Base-by-base conservation (phyloP, 1,139 yeast species). In the Taphrina populina region DNA sequence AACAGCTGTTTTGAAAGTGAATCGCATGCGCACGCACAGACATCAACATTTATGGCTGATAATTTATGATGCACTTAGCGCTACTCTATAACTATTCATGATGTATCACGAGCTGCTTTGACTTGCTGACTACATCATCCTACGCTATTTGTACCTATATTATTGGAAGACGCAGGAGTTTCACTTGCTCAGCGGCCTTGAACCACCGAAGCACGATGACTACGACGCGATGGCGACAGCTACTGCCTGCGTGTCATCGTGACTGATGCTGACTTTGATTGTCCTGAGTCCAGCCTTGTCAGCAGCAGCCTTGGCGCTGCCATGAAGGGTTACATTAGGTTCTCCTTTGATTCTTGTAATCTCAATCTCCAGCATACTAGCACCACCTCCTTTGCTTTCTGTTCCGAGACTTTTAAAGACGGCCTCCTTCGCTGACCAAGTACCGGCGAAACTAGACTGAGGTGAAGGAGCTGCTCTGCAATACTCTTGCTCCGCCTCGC, bases 341-440 rank as follows among this genome's bases (percentile, higher is more conserved):
- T 85, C 94, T 58, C 94, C 95, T 56, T 80, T 81, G 64, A 81
- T 85, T 66, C 95, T 84, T 21, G 75, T 66, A 66, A 92, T 86
- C 74, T 90, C 97, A 71, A 92, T 92, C 62, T 88, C 96, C 70
- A 79, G 79, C 74, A 92, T 78, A 47, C 95, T 77, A 56, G 98
- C 97, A 62, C 97, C 98, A 17, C 90, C 96, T 61, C 99, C 99
- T 70, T 83, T 80, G 43, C 95, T 83, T 67, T 81, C 79, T 61
- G 88, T 95, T 61, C 95, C 92, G 66, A 92, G 77, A 19, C 96
- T 87, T 76, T 92, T 92, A 82, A 92, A 92, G 39, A 88, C 96
- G 35, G 99, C 98, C 74, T 92, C 99, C 75, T 92, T 92, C 55
- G 98, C 98, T 41, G 96, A 87, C 99, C 99, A 92, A 51, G 95